Evolutionary conservation across 495 filamentous ascomycete species (phyloP), one percentile per base, ranked within the genome.

Genomic region (Penicillium coffeae): DNA sequence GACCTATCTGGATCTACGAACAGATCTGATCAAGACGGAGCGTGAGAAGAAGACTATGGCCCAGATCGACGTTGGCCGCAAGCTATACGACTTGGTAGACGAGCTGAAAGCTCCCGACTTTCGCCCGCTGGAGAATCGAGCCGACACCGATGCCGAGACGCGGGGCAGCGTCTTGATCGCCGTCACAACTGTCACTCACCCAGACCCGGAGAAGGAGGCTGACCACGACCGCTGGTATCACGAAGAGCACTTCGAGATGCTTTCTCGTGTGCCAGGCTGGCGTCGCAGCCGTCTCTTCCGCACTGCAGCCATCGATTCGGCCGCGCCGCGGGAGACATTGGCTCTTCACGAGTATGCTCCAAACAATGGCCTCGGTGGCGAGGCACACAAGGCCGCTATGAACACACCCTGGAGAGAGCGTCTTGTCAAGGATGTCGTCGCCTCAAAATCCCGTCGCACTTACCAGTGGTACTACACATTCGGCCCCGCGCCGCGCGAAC

Each of bases 381-480:
- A 76, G 8, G 85, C 85, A 54, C 80, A 82, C 62, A 64, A 83
- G 56, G 78, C 81, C 3, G 72, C 84, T 16, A 76, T 76, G 54
- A 69, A 66, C 35, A 86, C 84, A 6, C 66, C 76, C 1, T 81
- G 81, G 75, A 64, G 71, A 19, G 66, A 72, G 3, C 74, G 79
- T 41, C 65, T 88, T 25, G 73, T 74, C 54, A 59, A 59, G 20
- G 75, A 81, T n/a, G 72, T 76, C 20, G 78, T 86, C 20, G 68
- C 72, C n/a, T 58, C 67, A 32, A 81, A 76, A 52, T 71, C 63
- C 13, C 72, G 80, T 35, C 69, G 86, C 9, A 66, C 72, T 1
- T 91, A 87, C 65, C 69, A 81, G 40, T 81, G 89, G 56, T 84
- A 87, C 58, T 90, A 89, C 67, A 84, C 84, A 33, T 90, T 93